Conservation (phyloP, 495 filamentous ascomycete genomes). For the Daldinia bambusicola region DNA sequence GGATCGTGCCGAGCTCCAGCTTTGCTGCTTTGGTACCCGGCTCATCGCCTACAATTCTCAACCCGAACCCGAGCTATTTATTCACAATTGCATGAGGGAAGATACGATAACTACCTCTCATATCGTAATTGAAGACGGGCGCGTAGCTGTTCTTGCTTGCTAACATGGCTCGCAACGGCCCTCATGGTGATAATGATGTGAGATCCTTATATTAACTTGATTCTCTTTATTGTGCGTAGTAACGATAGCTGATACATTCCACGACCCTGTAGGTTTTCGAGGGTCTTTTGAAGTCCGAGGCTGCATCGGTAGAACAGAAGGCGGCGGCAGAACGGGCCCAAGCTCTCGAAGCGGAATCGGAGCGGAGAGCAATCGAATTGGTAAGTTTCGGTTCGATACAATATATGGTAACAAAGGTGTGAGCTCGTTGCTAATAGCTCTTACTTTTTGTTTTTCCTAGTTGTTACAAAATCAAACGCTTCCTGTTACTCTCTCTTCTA, state of each 20-base stretch:
- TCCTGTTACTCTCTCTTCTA: conserved; percentile 77
- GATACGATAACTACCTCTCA: background rate
- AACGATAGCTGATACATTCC: conserved; percentile 4
- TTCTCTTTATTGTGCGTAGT: conserved; percentile 6
- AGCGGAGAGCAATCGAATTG: conserved; percentile 44
- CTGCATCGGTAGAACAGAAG: conserved; percentile 38
- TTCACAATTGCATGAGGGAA: conserved; percentile 13
- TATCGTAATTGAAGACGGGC: conserved; percentile 14
- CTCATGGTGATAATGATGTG: conserved; percentile 43
- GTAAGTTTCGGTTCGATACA: conserved; percentile 30
- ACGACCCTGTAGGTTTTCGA: conserved; percentile 39
- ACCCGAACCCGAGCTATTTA: conserved; percentile 3
- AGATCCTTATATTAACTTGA: conserved; percentile 5
- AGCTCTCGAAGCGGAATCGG: conserved; percentile 36
- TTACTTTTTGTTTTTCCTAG: conserved; percentile 52
- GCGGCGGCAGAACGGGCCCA: conserved; percentile 32
- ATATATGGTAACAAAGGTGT: no score
- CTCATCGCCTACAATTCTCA: conserved; percentile 6
- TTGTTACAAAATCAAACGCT: conserved; percentile 78
- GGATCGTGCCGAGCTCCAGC: conserved; percentile 27
- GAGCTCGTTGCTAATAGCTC: background rate
- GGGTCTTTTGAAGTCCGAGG: conserved; percentile 44
- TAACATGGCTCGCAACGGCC: conserved; percentile 41
- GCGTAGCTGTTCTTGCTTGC: conserved; percentile 7
- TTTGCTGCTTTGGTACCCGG: conserved; percentile 1